Base-by-base conservation (phyloP, 2,329 filamentous ascomycete species). In the Emmonsiellopsis sp. region DNA sequence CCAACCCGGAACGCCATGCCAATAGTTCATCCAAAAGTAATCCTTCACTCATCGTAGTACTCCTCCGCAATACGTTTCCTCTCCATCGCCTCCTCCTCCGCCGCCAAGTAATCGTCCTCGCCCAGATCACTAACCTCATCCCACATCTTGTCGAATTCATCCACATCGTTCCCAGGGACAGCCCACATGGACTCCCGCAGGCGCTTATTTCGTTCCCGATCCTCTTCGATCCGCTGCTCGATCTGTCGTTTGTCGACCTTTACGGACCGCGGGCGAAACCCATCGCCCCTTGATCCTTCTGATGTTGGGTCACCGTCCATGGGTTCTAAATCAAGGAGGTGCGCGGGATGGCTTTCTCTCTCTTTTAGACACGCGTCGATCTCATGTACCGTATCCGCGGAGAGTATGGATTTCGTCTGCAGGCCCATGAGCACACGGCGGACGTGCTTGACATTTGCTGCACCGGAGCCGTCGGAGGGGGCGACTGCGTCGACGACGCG, bases 141-240 rank as follows among this genome's bases (percentile, higher is more conserved):
- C 86, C 87, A 94, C 59, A 94, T 72, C 71, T 83, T 87, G 58
- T 85, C 81, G 72, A 89, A 85, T 71, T 97, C 92, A 7, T 84
- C 80, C 30, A 80, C 77, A 7, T 78, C 74, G 34, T 81, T 79
- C 7, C 80, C 78, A 32, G 82, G 82, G 2, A 95, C 84, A 0
- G 90, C 89, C 93, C 94, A 98, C 58, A 95, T 94, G 62, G 85
- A 90, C 73, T 98, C 93, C 20, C 93, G 77, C 63, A 92, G 76
- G 43, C 92, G 77, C 76, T 98, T 98, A 70, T 98, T 94, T 43
- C 93, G 78, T 70, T 98, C 93, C 3, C 93, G 79, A 70, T 98
- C 93, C 71, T 98, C 94, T 63, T 98, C 94, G 58, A 98, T 95
- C 41, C 93, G 79, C 74, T 97, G 91, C 72, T 97, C 91, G 51